Percentiles rank a stretch among this genome's conserved stretches.
phyloP scores from a whole-genome alignment of 2,329 filamentous ascomycete genomes.

The Fusarium compactum region DNA sequence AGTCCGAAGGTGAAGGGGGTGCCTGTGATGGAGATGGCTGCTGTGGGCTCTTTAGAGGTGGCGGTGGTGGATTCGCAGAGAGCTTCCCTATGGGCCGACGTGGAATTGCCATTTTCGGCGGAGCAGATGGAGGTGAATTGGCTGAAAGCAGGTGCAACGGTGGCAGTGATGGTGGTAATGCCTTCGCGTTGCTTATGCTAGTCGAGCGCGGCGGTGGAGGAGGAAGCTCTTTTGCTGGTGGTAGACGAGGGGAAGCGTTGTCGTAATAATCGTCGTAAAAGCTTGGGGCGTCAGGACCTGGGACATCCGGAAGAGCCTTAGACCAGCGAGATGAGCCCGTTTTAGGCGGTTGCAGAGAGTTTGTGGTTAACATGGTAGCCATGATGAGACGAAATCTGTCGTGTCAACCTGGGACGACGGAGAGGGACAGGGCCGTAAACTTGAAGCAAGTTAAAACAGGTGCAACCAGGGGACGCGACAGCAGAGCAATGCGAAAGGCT shows the following conservation, averaged over 20 bases:
- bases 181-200: constrained; percentile 42
- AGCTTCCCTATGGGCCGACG: constrained; percentile 44
- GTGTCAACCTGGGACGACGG: constrained; percentile 27
- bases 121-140: constrained; percentile 32
- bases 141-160: constrained; percentile 44
- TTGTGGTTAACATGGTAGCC: constrained; percentile 42
- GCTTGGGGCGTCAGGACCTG: constrained; percentile 46
- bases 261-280: constrained; percentile 43
- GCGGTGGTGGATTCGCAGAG: constrained; percentile 28
- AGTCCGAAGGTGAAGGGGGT: constrained; percentile 59
- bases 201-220: constrained; percentile 45
- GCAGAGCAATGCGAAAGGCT: constrained; percentile 31
- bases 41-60: constrained; percentile 32
- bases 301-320: constrained; percentile 67
- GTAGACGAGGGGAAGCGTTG: constrained; percentile 34
- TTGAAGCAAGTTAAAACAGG: constrained; percentile 43
- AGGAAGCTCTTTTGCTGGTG: constrained; percentile 42
- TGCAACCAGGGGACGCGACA: constrained; percentile 45
- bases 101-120: constrained; percentile 45
- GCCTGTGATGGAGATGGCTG: constrained; percentile 33
- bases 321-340: constrained; percentile 67
- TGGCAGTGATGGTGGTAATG: constrained; percentile 41
- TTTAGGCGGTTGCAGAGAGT: constrained; percentile 48
- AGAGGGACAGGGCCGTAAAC: constrained; percentile 29
- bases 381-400: constrained; percentile 37